Evolutionary conservation across 495 filamentous ascomycete species (phyloP).

Genomic region (Podospora pseudoanserina): DNA sequence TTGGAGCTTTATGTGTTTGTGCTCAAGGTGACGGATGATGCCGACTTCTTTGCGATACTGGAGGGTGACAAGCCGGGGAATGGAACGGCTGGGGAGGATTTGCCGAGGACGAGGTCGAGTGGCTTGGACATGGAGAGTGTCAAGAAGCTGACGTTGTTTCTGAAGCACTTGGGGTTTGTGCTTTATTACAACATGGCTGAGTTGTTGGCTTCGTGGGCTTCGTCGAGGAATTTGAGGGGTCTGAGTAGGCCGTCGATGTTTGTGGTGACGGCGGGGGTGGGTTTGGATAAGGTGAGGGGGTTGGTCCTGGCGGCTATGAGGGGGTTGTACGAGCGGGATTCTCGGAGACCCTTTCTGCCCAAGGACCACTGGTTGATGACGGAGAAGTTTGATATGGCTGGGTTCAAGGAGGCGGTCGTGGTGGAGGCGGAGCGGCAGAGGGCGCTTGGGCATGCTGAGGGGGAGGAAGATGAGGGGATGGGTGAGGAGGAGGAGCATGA

Average conservation of each 20-base stretch:
- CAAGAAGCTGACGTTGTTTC: conserved; percentile 70
- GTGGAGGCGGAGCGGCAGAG: conserved; percentile 60
- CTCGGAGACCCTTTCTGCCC: conserved; percentile 77
- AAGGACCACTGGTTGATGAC: conserved; percentile 93
- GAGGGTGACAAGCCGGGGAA: conserved; percentile 1
- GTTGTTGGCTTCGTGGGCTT: background rate
- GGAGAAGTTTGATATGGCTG: conserved; percentile 78
- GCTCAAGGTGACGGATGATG: conserved; percentile 88
- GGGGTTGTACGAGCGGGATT: conserved; percentile 93
- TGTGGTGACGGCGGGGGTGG: conserved; percentile 54
- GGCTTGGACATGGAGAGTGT: conserved; percentile 67
- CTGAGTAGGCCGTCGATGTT: conserved; percentile 8
- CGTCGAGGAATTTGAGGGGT: background rate
- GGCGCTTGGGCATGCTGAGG: conserved; percentile 31
- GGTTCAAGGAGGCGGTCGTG: conserved; percentile 83
- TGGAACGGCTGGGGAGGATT: conserved; percentile 1
- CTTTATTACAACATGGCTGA: conserved; percentile 80
- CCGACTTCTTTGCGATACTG: conserved; percentile 63
- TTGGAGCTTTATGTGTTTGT: conserved; percentile 92
- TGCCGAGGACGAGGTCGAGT: conserved; percentile 55
- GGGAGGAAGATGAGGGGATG: conserved; percentile 47
- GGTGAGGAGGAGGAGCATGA: conserved; percentile 41
- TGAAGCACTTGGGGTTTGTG: conserved; percentile 90
- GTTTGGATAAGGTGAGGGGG: conserved; percentile 72
- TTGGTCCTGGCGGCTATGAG: conserved; percentile 77